Evolutionary conservation across 495 filamentous ascomycete species (phyloP).

Genomic region (Entonaema liquescens): DNA sequence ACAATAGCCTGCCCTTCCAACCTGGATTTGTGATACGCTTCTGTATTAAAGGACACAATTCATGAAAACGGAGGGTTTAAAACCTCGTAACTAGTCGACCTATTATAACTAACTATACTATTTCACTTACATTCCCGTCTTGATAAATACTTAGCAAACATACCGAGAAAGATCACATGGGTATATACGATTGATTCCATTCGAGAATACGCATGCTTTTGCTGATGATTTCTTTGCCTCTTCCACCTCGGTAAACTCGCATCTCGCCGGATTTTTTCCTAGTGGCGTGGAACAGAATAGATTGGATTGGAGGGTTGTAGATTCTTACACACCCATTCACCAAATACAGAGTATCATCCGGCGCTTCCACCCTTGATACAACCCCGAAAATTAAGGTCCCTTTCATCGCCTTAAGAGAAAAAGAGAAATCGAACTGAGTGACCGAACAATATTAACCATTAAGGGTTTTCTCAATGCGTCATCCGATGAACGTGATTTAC

Average conservation of each 20-base stretch:
- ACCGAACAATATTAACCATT: slow-evolving; percentile 9
- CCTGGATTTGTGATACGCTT: neutral
- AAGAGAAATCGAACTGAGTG: neutral
- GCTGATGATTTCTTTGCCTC: slow-evolving; percentile 1
- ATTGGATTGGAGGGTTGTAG: slow-evolving; percentile 29
- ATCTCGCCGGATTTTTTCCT: slow-evolving; percentile 14
- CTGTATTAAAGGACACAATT: neutral
- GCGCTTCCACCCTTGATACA: slow-evolving; percentile 40
- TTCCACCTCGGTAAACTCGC: slow-evolving; percentile 19
- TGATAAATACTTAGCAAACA: neutral
- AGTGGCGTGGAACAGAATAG: slow-evolving; percentile 25
- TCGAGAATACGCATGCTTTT: neutral
- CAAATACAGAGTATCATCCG: slow-evolving; percentile 35
- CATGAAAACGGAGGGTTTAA: neutral
- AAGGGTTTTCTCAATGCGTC: slow-evolving; percentile 18
- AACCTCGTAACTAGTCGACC: neutral
- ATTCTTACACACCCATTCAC: slow-evolving; percentile 37
- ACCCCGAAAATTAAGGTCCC: neutral
- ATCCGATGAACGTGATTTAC: slow-evolving; percentile 15
- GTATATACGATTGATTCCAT: neutral
- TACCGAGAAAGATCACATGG: neutral
- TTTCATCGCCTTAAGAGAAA: slow-evolving; percentile 16
- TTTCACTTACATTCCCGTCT: neutral
- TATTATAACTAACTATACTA: neutral
- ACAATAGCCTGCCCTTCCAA: neutral